phyloP scores from a whole-genome alignment of 108 stramenopile species.

The Fistulifera solaris region DNA sequence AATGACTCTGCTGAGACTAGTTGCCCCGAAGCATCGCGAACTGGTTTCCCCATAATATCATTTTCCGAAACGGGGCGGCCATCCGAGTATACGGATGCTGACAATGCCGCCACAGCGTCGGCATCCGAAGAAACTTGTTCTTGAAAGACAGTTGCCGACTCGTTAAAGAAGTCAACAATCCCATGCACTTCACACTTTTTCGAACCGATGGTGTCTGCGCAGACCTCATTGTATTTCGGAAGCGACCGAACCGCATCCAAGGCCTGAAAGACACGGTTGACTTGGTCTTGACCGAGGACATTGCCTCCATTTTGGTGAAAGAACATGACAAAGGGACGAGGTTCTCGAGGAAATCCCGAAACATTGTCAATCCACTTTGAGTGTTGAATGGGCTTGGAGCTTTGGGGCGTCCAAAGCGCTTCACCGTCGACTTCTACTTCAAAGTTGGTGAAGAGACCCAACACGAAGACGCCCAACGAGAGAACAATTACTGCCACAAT shows the following conservation, averaged over 20 bases:
- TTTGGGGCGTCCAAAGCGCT: constrained; percentile 7
- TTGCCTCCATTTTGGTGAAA: constrained; percentile 10
- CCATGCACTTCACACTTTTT: constrained; percentile 4
- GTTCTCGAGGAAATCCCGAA: background rate
- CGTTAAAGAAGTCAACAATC: constrained; percentile 5
- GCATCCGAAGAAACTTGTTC: background rate
- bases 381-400: background rate
- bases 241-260: constrained; percentile 4
- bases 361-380: constrained; percentile 3
- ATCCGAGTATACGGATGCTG: constrained; percentile 5
- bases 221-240: constrained; percentile 7
- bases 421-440: background rate
- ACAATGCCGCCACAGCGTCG: constrained; percentile 3
- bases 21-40: background rate
- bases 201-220: background rate
- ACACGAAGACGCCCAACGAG: background rate
- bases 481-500: constrained; percentile 1
- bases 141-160: constrained; percentile 1
- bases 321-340: background rate
- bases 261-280: constrained; percentile 2
- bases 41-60: constrained; percentile 5
- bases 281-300: constrained; percentile 1
- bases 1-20: constrained; percentile 4
- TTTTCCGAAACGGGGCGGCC: background rate
- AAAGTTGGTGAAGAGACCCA: constrained; percentile 15